Percentiles rank a stretch among this genome's conserved stretches.
Evolutionary conservation across 1,284 basidiomycete species (phyloP).

Genomic region (Tausonia pullulans): DNA sequence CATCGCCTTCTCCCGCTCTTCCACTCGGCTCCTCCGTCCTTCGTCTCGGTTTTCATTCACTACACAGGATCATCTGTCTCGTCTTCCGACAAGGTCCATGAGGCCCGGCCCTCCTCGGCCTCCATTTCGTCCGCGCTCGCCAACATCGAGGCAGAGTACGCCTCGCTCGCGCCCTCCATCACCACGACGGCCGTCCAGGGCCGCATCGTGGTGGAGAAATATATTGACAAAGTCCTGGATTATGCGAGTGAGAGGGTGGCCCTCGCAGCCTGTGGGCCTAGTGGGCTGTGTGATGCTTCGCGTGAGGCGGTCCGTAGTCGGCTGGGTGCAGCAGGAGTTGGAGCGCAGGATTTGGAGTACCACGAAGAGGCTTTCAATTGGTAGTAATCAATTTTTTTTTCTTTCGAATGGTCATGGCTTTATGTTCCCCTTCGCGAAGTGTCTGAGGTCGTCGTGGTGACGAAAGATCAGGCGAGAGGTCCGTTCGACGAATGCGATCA

Average conservation of each 20-base stretch:
- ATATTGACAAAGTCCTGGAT: neutral
- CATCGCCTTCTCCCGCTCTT: slow-evolving; percentile 1
- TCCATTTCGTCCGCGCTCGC: neutral
- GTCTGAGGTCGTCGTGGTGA: too few relatives aligned
- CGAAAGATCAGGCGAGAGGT: too few relatives aligned
- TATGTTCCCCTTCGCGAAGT: too few relatives aligned
- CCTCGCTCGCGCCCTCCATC: neutral
- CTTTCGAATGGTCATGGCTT: too few relatives aligned
- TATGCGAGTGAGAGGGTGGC: neutral
- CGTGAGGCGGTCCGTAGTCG: neutral
- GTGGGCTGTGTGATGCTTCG: neutral
- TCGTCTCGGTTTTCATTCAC: slow-evolving; percentile 12
- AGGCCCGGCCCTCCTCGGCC: neutral
- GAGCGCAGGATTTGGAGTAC: neutral
- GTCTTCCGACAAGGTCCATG: neutral
- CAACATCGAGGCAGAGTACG: neutral
- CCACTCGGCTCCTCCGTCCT: neutral
- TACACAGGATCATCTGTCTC: slow-evolving; percentile 4
- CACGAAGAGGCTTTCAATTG: neutral
- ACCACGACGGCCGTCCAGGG: neutral
- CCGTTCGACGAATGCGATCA: too few relatives aligned
- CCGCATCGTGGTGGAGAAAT: neutral
- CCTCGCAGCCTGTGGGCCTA: neutral
- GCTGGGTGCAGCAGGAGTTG: neutral
- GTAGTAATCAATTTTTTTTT: neutral